Evolutionary conservation across 192 early-diverging fungal species (phyloP).

Genomic region (Coemansia sp.): DNA sequence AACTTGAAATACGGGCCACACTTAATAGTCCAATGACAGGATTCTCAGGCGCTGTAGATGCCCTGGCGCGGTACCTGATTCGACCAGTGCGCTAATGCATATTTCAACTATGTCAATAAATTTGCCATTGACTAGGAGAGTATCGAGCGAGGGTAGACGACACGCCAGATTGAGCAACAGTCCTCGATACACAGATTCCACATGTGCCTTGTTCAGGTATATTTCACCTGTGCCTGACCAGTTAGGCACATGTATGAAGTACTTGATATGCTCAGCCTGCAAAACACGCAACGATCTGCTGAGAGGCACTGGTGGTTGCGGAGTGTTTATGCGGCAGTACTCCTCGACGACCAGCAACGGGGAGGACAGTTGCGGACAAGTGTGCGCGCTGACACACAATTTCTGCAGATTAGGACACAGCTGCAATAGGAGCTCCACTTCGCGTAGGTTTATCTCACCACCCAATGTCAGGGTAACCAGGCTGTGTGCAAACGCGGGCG

Average conservation of each 20-base stretch:
- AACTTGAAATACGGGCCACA: background rate
- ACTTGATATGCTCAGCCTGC: background rate
- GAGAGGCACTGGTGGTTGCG: background rate
- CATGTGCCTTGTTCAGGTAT: no score
- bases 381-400: background rate
- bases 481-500: background rate
- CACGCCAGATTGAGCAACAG: background rate
- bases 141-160: background rate
- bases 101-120: background rate
- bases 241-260: background rate
- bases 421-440: background rate
- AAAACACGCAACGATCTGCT: background rate
- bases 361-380: background rate
- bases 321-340: background rate
- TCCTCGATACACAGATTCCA: background rate
- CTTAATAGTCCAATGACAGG: background rate
- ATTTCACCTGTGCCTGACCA: background rate
- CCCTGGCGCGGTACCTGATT: background rate
- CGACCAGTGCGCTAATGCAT: background rate
- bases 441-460: background rate
- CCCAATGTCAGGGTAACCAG: background rate
- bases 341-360: background rate
- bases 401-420: background rate
- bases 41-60: background rate
- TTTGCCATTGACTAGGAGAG: background rate